Conservation (phyloP, 2,329 filamentous ascomycete species). For the Orbilia brochopaga region DNA sequence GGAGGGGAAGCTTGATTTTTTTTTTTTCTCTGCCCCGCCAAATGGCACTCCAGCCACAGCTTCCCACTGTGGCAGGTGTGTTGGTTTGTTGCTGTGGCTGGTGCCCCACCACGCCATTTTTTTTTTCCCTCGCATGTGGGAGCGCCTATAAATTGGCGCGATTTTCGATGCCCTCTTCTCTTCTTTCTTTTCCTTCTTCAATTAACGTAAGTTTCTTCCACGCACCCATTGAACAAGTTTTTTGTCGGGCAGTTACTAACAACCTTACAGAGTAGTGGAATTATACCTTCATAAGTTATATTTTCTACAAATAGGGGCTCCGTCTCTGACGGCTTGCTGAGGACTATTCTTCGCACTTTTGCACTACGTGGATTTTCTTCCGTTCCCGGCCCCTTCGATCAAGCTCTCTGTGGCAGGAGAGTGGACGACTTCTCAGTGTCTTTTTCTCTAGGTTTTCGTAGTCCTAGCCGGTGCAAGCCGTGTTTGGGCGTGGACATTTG, state of each 20-base stretch:
- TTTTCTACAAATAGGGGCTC: constrained; percentile 53
- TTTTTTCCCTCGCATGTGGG: not conserved
- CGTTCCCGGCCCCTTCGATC: constrained; percentile 55
- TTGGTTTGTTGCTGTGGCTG: constrained; percentile 19
- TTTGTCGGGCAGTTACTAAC: constrained; percentile 28
- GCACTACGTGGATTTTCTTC: constrained; percentile 53
- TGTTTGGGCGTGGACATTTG: constrained; percentile 36
- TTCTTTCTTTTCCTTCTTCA: constrained; percentile 41
- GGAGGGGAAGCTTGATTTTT: constrained; percentile 19
- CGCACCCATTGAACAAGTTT: constrained; percentile 22
- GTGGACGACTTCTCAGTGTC: constrained; percentile 40
- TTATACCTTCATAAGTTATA: constrained; percentile 54
- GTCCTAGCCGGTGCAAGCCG: constrained; percentile 15
- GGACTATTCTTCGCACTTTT: constrained; percentile 51
- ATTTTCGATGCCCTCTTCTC: constrained; percentile 12
- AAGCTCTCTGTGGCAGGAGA: constrained; percentile 50
- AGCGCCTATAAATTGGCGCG: constrained; percentile 37
- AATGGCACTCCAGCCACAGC: constrained; percentile 18
- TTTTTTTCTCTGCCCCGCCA: constrained; percentile 35
- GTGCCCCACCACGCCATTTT: constrained; percentile 21
- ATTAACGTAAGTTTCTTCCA: constrained; percentile 43
- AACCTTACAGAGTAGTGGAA: constrained; percentile 39
- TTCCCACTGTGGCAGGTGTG: not conserved
- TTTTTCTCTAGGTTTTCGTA: constrained; percentile 43
- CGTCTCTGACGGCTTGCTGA: constrained; percentile 54